Evolutionary conservation across 345 rosid genomes (phyloP), one percentile per base, ranked within the genome.

Genomic region (Camelina neglecta): DNA sequence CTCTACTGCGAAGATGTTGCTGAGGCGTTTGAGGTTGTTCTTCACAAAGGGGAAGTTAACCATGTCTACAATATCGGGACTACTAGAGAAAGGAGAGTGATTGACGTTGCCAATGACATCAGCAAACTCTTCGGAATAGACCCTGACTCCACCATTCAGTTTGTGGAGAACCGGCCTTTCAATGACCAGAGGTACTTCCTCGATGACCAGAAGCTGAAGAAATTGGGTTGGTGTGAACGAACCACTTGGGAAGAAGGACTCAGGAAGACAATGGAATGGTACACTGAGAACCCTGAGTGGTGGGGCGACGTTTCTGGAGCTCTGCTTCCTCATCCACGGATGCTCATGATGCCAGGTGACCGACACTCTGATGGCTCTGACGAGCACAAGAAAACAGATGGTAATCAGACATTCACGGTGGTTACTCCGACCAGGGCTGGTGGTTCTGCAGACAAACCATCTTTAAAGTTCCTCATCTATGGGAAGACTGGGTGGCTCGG

Each of bases 291-390:
- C 83, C 96, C 96, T 59, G 90, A 88, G 56, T 92, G 97, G 97
- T 92, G 97, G 97, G 97, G 94, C 24, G 97, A 92, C 78, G 97
- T 92, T 21, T 79, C 91, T 35, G 97, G 96, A 38, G 97, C 97
- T 26, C 72, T 92, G 64, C 91, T 88, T 75, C 97, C 94, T 68
- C 97, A 92, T 74, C 97, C 97, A 48, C 49, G 81, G 64, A 79
- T 79, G 85, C 85, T 90, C 75, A 90, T 92, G 97, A 88, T 90
- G 96, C 94, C 97, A 18, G 92, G 94, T 61, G 97, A 88, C 41
- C 80, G 92, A 59, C 89, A 82, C 71, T 88, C 81, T 65, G 93
- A 90, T 71, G 81, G 86, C 33, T 84, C 83, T 69, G 93, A 90
- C 53, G 96, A 90, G 61, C 64, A 69, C 72, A 85, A 84, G 73